Conservation (phyloP, 129 eudicot species). For the Tanacetum coccineum region DNA sequence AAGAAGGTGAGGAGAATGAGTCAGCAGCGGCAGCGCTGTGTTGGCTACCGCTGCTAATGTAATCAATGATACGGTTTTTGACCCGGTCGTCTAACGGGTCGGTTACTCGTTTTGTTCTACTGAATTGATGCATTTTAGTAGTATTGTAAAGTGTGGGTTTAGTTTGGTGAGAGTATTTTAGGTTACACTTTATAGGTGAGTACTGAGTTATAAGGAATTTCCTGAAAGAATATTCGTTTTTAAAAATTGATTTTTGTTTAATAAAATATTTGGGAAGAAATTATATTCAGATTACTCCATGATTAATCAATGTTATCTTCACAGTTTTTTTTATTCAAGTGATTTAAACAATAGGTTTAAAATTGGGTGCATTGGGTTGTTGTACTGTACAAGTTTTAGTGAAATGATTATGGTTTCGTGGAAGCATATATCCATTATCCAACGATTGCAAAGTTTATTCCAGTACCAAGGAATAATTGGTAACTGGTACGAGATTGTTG, state of each 20-base stretch:
- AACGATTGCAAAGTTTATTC: constrained; percentile 25
- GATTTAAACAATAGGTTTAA: not conserved
- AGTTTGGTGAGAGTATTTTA: not conserved
- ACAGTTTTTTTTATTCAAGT: constrained; percentile 20
- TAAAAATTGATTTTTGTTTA: constrained; percentile 3
- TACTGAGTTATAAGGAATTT: constrained; percentile 19
- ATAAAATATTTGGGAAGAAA: not conserved
- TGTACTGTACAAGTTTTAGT: constrained; percentile 22
- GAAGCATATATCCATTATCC: constrained; percentile 32
- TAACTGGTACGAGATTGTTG: not conserved
- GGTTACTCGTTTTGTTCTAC: constrained; percentile 53
- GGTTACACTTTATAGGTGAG: constrained; percentile 24
- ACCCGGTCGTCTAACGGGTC: constrained; percentile 66
- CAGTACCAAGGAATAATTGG: not conserved
- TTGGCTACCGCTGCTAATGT: constrained; percentile 59
- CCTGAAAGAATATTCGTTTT: constrained; percentile 25
- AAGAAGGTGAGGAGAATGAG: constrained; percentile 43
- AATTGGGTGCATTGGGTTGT: not conserved
- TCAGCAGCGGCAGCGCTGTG: constrained; percentile 23
- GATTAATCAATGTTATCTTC: constrained; percentile 24
- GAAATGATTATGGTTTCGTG: no score
- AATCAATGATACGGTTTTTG: constrained; percentile 55
- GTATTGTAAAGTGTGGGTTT: not conserved
- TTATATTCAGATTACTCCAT: not conserved
- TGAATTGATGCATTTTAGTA: constrained; percentile 36